Conservation (phyloP, 1,284 basidiomycete genomes). For the Lignosus rhinocerotis region DNA sequence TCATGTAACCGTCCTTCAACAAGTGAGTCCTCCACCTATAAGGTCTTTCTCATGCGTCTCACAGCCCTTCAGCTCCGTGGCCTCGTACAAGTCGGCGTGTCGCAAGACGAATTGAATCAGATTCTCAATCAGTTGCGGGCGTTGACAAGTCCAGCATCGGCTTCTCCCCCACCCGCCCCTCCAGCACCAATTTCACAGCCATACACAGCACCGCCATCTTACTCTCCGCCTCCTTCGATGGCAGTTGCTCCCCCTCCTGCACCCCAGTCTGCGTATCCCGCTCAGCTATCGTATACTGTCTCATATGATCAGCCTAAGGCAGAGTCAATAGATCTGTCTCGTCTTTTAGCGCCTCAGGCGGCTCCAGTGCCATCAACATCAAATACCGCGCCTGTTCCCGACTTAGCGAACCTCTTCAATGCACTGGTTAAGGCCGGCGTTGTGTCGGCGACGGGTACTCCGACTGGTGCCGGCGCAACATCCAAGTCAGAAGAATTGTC, state of each 20-base stretch:
- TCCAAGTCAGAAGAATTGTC: conserved; percentile 39
- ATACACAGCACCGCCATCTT: conserved; percentile 26
- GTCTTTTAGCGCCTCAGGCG: conserved; percentile 22
- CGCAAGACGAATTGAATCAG: conserved; percentile 77
- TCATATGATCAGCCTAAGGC: conserved; percentile 24
- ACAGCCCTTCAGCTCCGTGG: conserved; percentile 58
- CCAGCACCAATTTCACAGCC: conserved; percentile 5
- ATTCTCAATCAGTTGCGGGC: conserved; percentile 78
- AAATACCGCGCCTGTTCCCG: conserved; percentile 35
- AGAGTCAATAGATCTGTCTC: conserved; percentile 32
- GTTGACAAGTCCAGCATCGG: conserved; percentile 51
- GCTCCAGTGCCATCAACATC: conserved; percentile 29
- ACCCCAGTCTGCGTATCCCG: conserved; percentile 31
- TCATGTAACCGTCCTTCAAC: conserved; percentile 71
- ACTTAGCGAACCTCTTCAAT: conserved; percentile 62
- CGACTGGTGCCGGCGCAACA: conserved; percentile 48
- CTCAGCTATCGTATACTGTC: conserved; percentile 30
- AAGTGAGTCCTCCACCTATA: conserved; percentile 50
- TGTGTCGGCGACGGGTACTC: conserved; percentile 55
- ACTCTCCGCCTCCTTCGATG: conserved; percentile 24
- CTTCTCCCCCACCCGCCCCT: conserved; percentile 35
- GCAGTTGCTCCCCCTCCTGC: background rate
- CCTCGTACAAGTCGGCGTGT: conserved; percentile 78
- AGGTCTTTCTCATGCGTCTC: conserved; percentile 10
- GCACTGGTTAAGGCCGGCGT: conserved; percentile 75